These are phyloP conservation scores for Cladosporium colombiae DNA, from an alignment of 2,329 filamentous ascomycete species.

Conservation along the genomic window DNA sequence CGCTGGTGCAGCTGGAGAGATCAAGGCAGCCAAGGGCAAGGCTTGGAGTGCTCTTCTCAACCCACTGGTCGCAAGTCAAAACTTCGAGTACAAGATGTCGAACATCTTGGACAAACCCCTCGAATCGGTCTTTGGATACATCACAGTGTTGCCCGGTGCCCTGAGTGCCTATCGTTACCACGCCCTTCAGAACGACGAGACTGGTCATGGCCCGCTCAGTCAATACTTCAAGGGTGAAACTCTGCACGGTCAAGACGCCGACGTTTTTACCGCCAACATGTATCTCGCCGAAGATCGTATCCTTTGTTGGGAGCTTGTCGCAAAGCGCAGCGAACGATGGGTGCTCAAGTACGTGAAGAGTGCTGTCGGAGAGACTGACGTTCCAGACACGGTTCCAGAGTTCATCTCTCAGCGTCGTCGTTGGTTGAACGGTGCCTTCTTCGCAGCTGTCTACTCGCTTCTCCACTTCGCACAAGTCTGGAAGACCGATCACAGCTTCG, in stretches of 20 bases:
- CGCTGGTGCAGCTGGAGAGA: slow-evolving; percentile 93
- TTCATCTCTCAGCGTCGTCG: slow-evolving; percentile 95
- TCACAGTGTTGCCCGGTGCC: slow-evolving; percentile 92
- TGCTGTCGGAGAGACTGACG: slow-evolving; percentile 95
- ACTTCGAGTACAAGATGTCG: slow-evolving; percentile 99
- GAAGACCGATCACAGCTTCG: slow-evolving; percentile 85
- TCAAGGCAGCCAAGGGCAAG: slow-evolving; percentile 93
- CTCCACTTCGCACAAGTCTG: slow-evolving; percentile 94
- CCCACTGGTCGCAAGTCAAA: slow-evolving; percentile 92
- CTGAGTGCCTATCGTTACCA: slow-evolving; percentile 95
- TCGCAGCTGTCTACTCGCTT: slow-evolving; percentile 95
- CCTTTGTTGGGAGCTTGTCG: slow-evolving; percentile 91
- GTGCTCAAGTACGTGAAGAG: slow-evolving; percentile 97
- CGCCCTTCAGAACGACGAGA: slow-evolving; percentile 93
- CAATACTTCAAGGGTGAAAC: slow-evolving; percentile 99
- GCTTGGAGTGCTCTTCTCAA: slow-evolving; percentile 82
- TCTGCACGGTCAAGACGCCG: slow-evolving; percentile 90
- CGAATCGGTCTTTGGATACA: slow-evolving; percentile 97
- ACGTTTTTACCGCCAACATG: slow-evolving; percentile 98
- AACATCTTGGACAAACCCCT: slow-evolving; percentile 98
- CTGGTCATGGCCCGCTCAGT: slow-evolving; percentile 88
- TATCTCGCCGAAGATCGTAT: slow-evolving; percentile 89
- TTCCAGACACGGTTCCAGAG: slow-evolving; percentile 89
- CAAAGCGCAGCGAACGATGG: slow-evolving; percentile 92
- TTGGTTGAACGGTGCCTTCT: slow-evolving; percentile 99